phyloP scores from a whole-genome alignment of 352 stramenopile species.

The Halophytophthora batemanensis region DNA sequence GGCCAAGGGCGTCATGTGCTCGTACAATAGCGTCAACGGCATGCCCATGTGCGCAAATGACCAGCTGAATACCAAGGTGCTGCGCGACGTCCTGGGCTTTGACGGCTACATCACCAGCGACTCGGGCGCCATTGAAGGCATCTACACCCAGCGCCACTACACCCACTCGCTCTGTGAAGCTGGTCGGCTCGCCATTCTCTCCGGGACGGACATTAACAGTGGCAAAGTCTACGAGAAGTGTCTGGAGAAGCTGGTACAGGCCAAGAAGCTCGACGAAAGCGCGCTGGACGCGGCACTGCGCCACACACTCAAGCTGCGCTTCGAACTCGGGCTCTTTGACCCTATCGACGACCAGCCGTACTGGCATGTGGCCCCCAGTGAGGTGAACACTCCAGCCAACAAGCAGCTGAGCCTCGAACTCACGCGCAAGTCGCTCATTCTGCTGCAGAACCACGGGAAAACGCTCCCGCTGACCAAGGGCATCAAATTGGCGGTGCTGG shows the following conservation, averaged over 20 bases:
- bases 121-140: constrained; percentile 88
- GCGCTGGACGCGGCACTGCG: constrained; percentile 59
- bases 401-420: constrained; percentile 68
- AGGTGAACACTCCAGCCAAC: constrained; percentile 69
- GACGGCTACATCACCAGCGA: constrained; percentile 96
- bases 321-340: constrained; percentile 92
- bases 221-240: constrained; percentile 79
- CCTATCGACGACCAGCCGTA: constrained; percentile 81
- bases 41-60: constrained; percentile 91
- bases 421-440: constrained; percentile 87
- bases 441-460: constrained; percentile 89
- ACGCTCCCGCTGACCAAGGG: constrained; percentile 64
- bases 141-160: constrained; percentile 78
- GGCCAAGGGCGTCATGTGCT: constrained; percentile 93
- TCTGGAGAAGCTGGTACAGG: constrained; percentile 47
- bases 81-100: constrained; percentile 83
- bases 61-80: constrained; percentile 58
- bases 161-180: constrained; percentile 70
- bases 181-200: constrained; percentile 52
- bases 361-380: constrained; percentile 58
- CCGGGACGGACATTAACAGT: constrained; percentile 88
- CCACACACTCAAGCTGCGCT: constrained; percentile 80
- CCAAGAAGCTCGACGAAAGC: constrained; percentile 46
- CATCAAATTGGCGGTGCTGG: constrained; percentile 69
- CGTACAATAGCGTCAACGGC: constrained; percentile 95